Evolutionary conservation across 2,329 filamentous ascomycete species (phyloP).

Genomic region (Huntiella moniliformis): DNA sequence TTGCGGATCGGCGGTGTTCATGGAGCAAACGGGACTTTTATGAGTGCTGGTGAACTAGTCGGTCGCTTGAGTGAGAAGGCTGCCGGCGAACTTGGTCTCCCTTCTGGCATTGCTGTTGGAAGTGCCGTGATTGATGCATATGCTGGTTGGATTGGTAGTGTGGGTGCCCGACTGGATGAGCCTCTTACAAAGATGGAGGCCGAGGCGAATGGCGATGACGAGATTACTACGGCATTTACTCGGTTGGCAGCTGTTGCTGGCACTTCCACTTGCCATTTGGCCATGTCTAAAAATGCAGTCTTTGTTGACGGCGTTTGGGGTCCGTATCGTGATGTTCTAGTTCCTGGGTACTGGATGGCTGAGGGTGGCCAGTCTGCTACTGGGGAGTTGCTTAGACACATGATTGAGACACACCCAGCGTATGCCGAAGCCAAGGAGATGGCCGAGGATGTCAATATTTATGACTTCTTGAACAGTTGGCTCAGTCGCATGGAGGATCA

Average conservation of each 20-base stretch:
- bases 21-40: conserved; percentile 82
- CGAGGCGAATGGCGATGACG: conserved; percentile 30
- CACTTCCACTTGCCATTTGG: conserved; percentile 91
- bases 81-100: conserved; percentile 64
- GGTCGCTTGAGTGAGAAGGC: conserved; percentile 72
- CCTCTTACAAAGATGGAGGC: conserved; percentile 18
- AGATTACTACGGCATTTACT: conserved; percentile 81
- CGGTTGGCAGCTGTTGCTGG: conserved; percentile 86
- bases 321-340: conserved; percentile 82
- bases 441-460: conserved; percentile 72
- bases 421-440: conserved; percentile 63
- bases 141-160: conserved; percentile 94
- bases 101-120: conserved; percentile 74
- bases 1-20: conserved; percentile 87
- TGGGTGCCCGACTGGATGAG: conserved; percentile 85
- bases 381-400: conserved; percentile 81
- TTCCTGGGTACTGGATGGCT: conserved; percentile 89
- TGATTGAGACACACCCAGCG: conserved; percentile 86
- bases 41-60: conserved; percentile 81
- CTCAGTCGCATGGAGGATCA: conserved; percentile 58
- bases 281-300: conserved; percentile 81
- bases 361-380: conserved; percentile 95
- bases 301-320: conserved; percentile 96
- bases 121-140: conserved; percentile 97
- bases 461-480: conserved; percentile 84